phyloP scores from a whole-genome alignment of 2,329 filamentous ascomycete genomes.

The Elsinoe australis region DNA sequence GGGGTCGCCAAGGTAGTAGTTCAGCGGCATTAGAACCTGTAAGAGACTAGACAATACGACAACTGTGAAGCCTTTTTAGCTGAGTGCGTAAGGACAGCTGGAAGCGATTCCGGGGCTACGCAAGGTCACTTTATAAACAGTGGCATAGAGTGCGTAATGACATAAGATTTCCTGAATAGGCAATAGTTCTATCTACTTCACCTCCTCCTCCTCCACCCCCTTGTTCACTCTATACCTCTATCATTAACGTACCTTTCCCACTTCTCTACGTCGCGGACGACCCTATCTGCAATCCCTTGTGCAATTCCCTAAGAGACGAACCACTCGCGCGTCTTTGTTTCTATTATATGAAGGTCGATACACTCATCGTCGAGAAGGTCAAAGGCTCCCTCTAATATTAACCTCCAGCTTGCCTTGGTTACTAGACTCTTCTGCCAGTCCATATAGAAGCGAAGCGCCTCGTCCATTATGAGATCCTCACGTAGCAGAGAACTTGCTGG shows the following conservation, averaged over 20 bases:
- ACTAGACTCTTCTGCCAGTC: background rate
- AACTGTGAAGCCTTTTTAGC: background rate
- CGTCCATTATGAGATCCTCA: slow-evolving; percentile 1
- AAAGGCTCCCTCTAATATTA: background rate
- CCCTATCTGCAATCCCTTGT: background rate
- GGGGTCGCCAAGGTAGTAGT: too few species aligned
- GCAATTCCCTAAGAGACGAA: background rate
- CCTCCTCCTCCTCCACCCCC: background rate
- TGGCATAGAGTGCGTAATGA: background rate
- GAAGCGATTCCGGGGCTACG: background rate
- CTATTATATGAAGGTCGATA: background rate
- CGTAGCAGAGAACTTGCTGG: background rate
- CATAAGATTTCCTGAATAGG: background rate
- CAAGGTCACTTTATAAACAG: slow-evolving; percentile 1
- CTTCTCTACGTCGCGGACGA: slow-evolving; percentile 1
- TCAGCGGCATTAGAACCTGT: slow-evolving; percentile 3
- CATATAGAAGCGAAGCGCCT: slow-evolving; percentile 2
- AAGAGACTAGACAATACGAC: background rate
- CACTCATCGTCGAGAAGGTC: slow-evolving; percentile 1
- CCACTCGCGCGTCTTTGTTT: background rate
- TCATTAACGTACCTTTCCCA: background rate
- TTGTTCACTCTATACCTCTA: too few species aligned
- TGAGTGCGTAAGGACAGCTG: slow-evolving; percentile 6
- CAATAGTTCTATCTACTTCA: background rate
- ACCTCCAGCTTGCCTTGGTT: background rate